Evolutionary conservation across 2,329 filamentous ascomycete species (phyloP).

Genomic region (Alternaria viburni): DNA sequence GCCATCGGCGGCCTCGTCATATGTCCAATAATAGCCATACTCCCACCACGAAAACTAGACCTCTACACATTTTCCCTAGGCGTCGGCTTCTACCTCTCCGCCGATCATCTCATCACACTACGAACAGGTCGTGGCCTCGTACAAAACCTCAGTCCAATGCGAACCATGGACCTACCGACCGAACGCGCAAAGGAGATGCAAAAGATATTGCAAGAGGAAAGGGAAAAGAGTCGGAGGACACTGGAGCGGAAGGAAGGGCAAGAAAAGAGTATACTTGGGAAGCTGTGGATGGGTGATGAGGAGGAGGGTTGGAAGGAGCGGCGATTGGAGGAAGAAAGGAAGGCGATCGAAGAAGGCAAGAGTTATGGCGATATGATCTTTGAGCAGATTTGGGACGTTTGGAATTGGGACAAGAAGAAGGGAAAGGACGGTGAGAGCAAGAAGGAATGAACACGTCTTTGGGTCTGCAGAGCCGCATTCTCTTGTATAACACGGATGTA

Average conservation of each 20-base stretch:
- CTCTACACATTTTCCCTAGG: constrained; percentile 63
- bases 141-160: constrained; percentile 33
- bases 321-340: constrained; percentile 53
- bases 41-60: constrained; percentile 69
- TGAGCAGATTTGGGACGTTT: constrained; percentile 57
- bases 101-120: constrained; percentile 56
- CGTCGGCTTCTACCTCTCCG: constrained; percentile 56
- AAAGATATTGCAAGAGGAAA: constrained; percentile 47
- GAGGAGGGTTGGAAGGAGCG: constrained; percentile 55
- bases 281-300: constrained; percentile 50
- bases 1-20: constrained; percentile 58
- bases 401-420: constrained; percentile 53
- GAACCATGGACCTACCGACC: constrained; percentile 40
- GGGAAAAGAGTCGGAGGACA: constrained; percentile 42
- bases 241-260: constrained; percentile 28
- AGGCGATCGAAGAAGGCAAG: constrained; percentile 48
- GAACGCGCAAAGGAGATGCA: constrained; percentile 46
- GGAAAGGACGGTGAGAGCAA: constrained; percentile 22
- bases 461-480: not conserved
- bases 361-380: constrained; percentile 52
- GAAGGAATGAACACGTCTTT: constrained; percentile 23
- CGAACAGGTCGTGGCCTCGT: constrained; percentile 49
- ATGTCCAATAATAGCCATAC: constrained; percentile 60
- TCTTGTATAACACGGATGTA: constrained; percentile 4
- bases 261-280: constrained; percentile 37